Evolutionary conservation across 371 early-diverging fungal genomes (phyloP).

Genomic region (Mortierella sp.): DNA sequence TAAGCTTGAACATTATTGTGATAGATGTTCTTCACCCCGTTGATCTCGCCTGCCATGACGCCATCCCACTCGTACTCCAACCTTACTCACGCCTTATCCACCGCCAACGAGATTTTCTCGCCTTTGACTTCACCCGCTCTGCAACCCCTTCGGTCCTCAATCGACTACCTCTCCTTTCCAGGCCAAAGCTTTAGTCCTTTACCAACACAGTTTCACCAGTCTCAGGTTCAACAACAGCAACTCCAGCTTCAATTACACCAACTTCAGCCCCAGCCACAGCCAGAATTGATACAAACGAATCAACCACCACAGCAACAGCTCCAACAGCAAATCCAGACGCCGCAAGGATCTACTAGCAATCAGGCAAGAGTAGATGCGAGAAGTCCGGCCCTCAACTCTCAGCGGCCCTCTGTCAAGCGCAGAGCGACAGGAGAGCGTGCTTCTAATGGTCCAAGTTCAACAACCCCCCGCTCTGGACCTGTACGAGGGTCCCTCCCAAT

Average conservation of each 20-base stretch:
- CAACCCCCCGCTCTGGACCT: slow-evolving; percentile 38
- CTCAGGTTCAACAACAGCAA: slow-evolving; percentile 48
- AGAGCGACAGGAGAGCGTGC: slow-evolving; percentile 43
- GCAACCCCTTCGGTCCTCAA: slow-evolving; percentile 60
- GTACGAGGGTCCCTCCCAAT: slow-evolving; percentile 46
- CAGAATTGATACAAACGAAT: slow-evolving; percentile 32
- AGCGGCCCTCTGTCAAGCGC: slow-evolving; percentile 43
- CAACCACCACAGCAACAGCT: slow-evolving; percentile 15
- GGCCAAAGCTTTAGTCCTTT: slow-evolving; percentile 34
- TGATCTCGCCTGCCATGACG: slow-evolving; percentile 81
- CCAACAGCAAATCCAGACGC: slow-evolving; percentile 25
- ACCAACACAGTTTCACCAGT: slow-evolving; percentile 46
- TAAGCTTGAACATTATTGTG: slow-evolving; percentile 1
- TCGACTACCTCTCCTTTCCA: slow-evolving; percentile 53
- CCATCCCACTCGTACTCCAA: slow-evolving; percentile 66
- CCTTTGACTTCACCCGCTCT: slow-evolving; percentile 81
- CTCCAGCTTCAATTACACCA: slow-evolving; percentile 42
- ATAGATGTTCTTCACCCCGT: slow-evolving; percentile 74
- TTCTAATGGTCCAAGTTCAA: slow-evolving; percentile 27
- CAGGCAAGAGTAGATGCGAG: slow-evolving; percentile 25
- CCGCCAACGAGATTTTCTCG: slow-evolving; percentile 64
- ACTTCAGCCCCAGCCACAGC: slow-evolving; percentile 48
- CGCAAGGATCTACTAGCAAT: slow-evolving; percentile 21
- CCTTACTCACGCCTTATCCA: slow-evolving; percentile 54
- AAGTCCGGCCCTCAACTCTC: slow-evolving; percentile 43